Percentiles rank a stretch among this genome's conserved stretches.
Evolutionary conservation across 371 early-diverging fungal species (phyloP).

Genomic region (Caulochytrium protostelioides): DNA sequence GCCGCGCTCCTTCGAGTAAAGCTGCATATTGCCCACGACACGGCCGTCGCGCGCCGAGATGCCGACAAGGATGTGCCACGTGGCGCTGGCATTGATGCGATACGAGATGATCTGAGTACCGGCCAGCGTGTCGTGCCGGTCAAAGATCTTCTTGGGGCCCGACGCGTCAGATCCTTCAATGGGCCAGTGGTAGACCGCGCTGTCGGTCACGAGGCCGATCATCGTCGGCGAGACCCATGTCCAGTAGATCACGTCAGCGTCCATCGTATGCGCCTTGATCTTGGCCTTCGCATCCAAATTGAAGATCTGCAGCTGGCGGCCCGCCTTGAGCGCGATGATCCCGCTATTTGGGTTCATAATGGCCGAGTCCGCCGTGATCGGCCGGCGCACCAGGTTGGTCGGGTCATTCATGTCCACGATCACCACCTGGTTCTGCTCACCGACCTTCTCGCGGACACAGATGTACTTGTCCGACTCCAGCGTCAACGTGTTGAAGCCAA

Average conservation of each 20-base stretch:
- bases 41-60: conserved; percentile 75
- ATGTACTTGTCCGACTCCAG: conserved; percentile 94
- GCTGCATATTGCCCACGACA: conserved; percentile 86
- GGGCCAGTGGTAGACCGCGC: conserved; percentile 85
- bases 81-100: conserved; percentile 62
- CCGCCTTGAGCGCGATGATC: conserved; percentile 89
- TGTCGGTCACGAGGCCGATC: conserved; percentile 78
- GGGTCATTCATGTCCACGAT: conserved; percentile 78
- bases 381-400: conserved; percentile 58
- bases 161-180: conserved; percentile 76
- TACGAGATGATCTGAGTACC: conserved; percentile 90
- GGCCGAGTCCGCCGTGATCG: conserved; percentile 91
- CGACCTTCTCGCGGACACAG: conserved; percentile 80
- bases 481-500: conserved; percentile 88
- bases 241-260: conserved; percentile 90
- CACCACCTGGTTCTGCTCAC: conserved; percentile 68
- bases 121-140: conserved; percentile 55
- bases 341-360: conserved; percentile 88
- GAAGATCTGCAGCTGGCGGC: conserved; percentile 81
- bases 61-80: conserved; percentile 85
- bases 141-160: conserved; percentile 73
- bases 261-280: conserved; percentile 73
- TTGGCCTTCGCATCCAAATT: conserved; percentile 84
- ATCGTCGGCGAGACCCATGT: conserved; percentile 73
- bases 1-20: conserved; percentile 72